Percentiles rank a stretch among this genome's conserved stretches.
Conservation (phyloP, 2,329 filamentous ascomycete species). For the Chrysoporthe austroafricana region DNA sequence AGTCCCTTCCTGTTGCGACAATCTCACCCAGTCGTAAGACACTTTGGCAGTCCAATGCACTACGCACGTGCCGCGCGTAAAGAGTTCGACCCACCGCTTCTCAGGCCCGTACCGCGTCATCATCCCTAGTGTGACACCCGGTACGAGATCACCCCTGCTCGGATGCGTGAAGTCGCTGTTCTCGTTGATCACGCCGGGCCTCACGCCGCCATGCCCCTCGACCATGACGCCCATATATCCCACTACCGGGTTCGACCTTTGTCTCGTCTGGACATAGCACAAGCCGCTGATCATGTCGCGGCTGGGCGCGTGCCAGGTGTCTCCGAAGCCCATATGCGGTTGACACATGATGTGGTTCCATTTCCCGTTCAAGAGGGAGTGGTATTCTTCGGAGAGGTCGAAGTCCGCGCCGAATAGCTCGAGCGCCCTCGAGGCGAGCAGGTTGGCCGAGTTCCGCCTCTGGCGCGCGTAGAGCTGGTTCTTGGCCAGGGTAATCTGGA, state of each 20-base stretch:
- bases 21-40: conserved; percentile 51
- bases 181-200: conserved; percentile 50
- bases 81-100: conserved; percentile 50
- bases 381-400: conserved; percentile 53
- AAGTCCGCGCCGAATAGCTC: conserved; percentile 56
- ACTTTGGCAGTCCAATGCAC: conserved; percentile 50
- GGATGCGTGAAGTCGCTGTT: conserved; percentile 56
- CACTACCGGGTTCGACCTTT: conserved; percentile 53
- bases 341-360: conserved; percentile 61
- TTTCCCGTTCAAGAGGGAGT: conserved; percentile 54
- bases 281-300: conserved; percentile 58
- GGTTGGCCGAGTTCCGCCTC: conserved; percentile 60
- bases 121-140: conserved; percentile 32
- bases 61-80: conserved; percentile 41
- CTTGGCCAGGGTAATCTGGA: conserved; percentile 48
- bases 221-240: conserved; percentile 59
- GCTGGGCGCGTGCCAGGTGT: conserved; percentile 61
- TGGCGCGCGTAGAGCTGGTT: conserved; percentile 61
- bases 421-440: conserved; percentile 49
- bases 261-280: conserved; percentile 54
- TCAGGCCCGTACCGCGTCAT: conserved; percentile 30
- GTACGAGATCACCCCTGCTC: conserved; percentile 40
- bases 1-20: conserved; percentile 42
- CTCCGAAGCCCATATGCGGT: conserved; percentile 55
- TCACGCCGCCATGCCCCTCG: conserved; percentile 45